phyloP scores from a whole-genome alignment of 2,329 filamentous ascomycete species.

The Calonectria pseudoreteaudii region DNA sequence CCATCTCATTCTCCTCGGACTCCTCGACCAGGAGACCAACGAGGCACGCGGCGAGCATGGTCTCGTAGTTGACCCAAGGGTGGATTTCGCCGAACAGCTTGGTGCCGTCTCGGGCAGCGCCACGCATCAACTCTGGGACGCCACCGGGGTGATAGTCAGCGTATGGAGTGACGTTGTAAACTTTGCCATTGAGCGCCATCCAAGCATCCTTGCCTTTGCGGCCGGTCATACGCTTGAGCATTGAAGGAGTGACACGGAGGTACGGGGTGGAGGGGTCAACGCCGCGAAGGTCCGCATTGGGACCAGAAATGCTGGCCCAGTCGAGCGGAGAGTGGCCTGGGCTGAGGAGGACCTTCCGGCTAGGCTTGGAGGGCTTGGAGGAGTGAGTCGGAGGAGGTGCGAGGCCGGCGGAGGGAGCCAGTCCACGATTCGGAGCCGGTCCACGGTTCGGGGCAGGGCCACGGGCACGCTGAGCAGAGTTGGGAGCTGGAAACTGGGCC shows the following conservation, averaged over 20 bases:
- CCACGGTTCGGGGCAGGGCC: conserved; percentile 57
- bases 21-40: conserved; percentile 74
- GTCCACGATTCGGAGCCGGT: conserved; percentile 54
- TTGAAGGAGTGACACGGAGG: conserved; percentile 83
- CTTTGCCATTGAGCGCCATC: conserved; percentile 88
- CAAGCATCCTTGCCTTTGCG: conserved; percentile 89
- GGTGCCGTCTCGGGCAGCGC: conserved; percentile 71
- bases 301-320: conserved; percentile 85
- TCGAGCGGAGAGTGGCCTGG: conserved; percentile 95
- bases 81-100: conserved; percentile 75
- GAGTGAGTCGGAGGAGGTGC: conserved; percentile 68
- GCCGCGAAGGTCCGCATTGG: conserved; percentile 75
- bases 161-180: conserved; percentile 95
- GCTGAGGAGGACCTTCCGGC: conserved; percentile 81
- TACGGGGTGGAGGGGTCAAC: conserved; percentile 63
- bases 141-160: conserved; percentile 92
- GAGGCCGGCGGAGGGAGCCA: conserved; percentile 53
- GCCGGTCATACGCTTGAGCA: conserved; percentile 83
- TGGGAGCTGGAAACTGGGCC: conserved; percentile 61
- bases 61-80: conserved; percentile 79
- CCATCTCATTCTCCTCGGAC: conserved; percentile 61
- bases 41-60: conserved; percentile 73
- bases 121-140: conserved; percentile 76
- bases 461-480: conserved; percentile 64
- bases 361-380: conserved; percentile 65